phyloP scores from a whole-genome alignment of 768 basidiomycete species.

The Agrocybe pediades region DNA sequence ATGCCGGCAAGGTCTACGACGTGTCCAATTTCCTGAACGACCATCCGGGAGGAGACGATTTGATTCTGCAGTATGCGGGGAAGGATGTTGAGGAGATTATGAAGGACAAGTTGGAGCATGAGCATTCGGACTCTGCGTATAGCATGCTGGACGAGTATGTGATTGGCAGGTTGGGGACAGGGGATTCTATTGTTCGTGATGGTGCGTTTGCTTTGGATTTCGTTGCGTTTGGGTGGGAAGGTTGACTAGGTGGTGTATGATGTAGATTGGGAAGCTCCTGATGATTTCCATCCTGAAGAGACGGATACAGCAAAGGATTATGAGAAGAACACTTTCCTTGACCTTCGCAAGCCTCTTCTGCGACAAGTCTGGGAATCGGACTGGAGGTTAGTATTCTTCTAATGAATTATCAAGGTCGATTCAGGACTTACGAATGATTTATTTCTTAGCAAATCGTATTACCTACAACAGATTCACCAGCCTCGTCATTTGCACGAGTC shows the following conservation, averaged over 20 bases:
- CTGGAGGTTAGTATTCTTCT: slow-evolving; percentile 63
- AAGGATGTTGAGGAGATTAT: slow-evolving; percentile 81
- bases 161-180: slow-evolving; percentile 80
- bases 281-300: slow-evolving; percentile 90
- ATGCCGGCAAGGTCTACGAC: slow-evolving; percentile 86
- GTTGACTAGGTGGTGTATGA: not conserved
- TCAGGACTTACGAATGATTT: slow-evolving; percentile 1
- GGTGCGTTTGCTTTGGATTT: slow-evolving; percentile 48
- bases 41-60: slow-evolving; percentile 95
- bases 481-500: slow-evolving; percentile 84
- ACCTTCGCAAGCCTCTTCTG: slow-evolving; percentile 82
- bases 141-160: slow-evolving; percentile 88
- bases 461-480: slow-evolving; percentile 95
- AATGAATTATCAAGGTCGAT: not conserved
- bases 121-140: slow-evolving; percentile 90
- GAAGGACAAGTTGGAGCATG: slow-evolving; percentile 80
- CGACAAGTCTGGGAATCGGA: slow-evolving; percentile 87
- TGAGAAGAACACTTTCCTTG: slow-evolving; percentile 88
- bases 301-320: slow-evolving; percentile 83
- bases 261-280: slow-evolving; percentile 85
- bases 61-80: slow-evolving; percentile 82
- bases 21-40: slow-evolving; percentile 82
- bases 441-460: slow-evolving; percentile 80
- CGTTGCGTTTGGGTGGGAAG: not conserved
- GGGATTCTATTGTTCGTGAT: slow-evolving; percentile 75